Evolutionary conservation across 192 early-diverging fungal species (phyloP).

Genomic region (Coemansia sp.): DNA sequence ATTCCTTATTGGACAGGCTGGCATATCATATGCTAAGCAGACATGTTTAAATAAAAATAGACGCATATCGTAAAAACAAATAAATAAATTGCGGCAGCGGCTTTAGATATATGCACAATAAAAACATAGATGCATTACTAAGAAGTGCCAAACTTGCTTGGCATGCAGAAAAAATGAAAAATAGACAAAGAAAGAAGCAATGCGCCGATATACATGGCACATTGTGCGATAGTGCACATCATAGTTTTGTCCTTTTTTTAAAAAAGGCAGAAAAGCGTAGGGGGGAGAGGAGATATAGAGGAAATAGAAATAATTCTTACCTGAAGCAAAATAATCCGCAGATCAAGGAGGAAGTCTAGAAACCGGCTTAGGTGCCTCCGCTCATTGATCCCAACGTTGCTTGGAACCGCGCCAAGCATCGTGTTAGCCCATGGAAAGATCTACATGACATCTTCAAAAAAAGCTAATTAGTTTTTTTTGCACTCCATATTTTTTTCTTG

Average conservation of each 20-base stretch:
- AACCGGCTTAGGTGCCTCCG: constrained; percentile 38
- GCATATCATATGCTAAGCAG: background rate
- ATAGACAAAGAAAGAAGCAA: background rate
- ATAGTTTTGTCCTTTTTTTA: background rate
- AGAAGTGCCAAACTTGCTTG: background rate
- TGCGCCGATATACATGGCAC: background rate
- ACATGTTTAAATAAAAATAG: background rate
- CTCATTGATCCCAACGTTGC: constrained; percentile 21
- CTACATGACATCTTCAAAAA: constrained; percentile 14
- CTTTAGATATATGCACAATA: no score
- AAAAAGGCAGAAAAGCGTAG: background rate
- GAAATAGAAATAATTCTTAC: constrained; percentile 17
- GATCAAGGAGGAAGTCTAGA: constrained; percentile 44
- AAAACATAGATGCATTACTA: background rate
- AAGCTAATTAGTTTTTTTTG: background rate
- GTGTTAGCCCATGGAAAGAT: constrained; percentile 51
- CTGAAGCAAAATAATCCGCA: constrained; percentile 52
- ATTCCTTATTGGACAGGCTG: background rate
- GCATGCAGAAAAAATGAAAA: background rate
- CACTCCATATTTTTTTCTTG: background rate
- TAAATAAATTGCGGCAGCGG: no score
- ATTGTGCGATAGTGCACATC: background rate
- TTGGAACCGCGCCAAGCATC: constrained; percentile 32
- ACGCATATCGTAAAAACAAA: background rate
- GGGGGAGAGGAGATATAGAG: background rate